Evolutionary conservation across 139 green algal genomes (phyloP).

Genomic region (Spirogloea muscicola): DNA sequence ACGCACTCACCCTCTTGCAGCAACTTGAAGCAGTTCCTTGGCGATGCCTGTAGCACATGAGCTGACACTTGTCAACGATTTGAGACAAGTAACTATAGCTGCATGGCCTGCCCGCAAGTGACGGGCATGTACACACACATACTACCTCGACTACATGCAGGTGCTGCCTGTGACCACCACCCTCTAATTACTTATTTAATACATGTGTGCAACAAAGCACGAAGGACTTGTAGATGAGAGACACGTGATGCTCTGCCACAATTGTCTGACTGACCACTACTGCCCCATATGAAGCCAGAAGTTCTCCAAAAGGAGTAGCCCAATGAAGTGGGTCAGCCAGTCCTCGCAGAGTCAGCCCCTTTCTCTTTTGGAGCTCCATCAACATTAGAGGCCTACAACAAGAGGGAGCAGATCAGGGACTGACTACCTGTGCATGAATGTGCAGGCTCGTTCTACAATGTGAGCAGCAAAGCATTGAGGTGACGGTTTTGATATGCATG

Average conservation of each 20-base stretch:
- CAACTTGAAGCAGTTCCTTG: constrained; percentile 22
- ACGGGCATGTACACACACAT: neutral
- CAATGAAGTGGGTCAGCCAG: constrained; percentile 15
- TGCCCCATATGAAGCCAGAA: constrained; percentile 28
- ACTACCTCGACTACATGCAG: neutral
- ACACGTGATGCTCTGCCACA: neutral
- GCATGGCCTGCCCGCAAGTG: neutral
- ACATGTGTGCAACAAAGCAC: neutral
- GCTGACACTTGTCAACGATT: neutral
- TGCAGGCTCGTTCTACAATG: neutral
- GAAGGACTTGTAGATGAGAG: neutral
- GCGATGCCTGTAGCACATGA: constrained; percentile 11
- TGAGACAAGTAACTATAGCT: neutral
- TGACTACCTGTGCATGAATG: neutral
- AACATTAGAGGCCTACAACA: constrained; percentile 43
- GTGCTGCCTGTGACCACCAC: neutral
- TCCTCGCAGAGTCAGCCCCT: constrained; percentile 9
- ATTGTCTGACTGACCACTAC: neutral
- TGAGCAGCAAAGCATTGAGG: neutral
- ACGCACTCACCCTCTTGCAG: constrained; percentile 19
- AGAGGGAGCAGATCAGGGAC: neutral
- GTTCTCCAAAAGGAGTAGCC: neutral
- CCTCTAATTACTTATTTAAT: neutral
- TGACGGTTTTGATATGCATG: neutral
- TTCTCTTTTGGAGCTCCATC: constrained; percentile 31